phyloP scores from a whole-genome alignment of 768 basidiomycete species.

The Suillus subaureus region DNA sequence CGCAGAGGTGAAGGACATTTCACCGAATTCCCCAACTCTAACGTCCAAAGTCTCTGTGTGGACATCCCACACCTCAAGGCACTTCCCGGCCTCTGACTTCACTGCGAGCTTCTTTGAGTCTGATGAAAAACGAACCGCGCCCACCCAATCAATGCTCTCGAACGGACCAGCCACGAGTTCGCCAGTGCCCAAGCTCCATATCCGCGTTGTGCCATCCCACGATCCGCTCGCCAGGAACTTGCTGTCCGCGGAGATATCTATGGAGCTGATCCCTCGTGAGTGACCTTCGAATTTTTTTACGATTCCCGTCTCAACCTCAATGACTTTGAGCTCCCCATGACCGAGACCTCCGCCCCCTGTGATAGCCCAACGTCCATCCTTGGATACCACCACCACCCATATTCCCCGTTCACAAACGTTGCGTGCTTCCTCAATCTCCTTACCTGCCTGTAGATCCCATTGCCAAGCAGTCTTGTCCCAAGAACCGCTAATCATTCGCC shows the following conservation, averaged over 20 bases:
- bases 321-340: background rate
- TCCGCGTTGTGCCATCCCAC: background rate
- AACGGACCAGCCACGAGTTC: background rate
- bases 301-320: background rate
- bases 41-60: background rate
- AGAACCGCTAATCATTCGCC: background rate
- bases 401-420: background rate
- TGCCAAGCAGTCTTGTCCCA: background rate
- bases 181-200: background rate
- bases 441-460: background rate
- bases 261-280: background rate
- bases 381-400: background rate
- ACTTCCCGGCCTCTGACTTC: background rate
- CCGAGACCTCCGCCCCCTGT: background rate
- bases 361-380: background rate
- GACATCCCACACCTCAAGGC: constrained; percentile 4
- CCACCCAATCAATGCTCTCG: background rate
- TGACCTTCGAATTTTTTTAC: background rate
- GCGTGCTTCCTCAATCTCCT: background rate
- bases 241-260: constrained; percentile 1
- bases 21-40: background rate
- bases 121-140: background rate
- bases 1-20: background rate
- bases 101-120: background rate
- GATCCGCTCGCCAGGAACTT: background rate